phyloP scores from a whole-genome alignment of 352 stramenopile species.

The Phytopythium litorale region DNA sequence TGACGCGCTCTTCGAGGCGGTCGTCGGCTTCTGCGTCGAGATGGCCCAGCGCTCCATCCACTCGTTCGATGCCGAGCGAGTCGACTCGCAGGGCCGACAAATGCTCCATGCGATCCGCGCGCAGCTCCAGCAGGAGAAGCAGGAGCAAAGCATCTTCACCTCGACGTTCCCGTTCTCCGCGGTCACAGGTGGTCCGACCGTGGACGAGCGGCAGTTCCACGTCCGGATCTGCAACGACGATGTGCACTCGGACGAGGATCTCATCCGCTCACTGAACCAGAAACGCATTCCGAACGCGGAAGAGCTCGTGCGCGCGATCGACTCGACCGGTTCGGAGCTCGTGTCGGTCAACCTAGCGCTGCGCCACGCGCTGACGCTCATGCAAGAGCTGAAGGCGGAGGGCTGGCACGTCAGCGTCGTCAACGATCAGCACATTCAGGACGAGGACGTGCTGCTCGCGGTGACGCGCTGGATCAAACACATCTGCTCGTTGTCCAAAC shows the following conservation, averaged over 20 bases:
- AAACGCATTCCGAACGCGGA: conserved; percentile 61
- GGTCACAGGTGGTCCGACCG: conserved; percentile 7
- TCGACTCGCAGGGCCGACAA: conserved; percentile 44
- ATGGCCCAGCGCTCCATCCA: conserved; percentile 74
- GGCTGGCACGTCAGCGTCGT: conserved; percentile 85
- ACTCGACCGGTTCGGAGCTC: conserved; percentile 72
- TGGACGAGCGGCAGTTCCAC: conserved; percentile 70
- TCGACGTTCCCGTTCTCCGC: conserved; percentile 1
- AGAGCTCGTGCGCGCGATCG: conserved; percentile 64
- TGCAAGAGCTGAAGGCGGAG: conserved; percentile 74
- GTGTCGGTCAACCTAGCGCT: conserved; percentile 49
- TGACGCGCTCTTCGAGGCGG: conserved; percentile 59
- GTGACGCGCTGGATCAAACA: conserved; percentile 77
- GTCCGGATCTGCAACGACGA: conserved; percentile 98
- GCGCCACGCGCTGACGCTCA: conserved; percentile 59
- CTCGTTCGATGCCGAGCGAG: conserved; percentile 56
- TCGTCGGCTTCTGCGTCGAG: conserved; percentile 67
- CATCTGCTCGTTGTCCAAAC: conserved; percentile 53
- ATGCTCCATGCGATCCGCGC: conserved; percentile 25
- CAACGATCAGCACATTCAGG: conserved; percentile 59
- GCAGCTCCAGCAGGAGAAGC: conserved; percentile 18
- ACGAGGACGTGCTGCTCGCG: conserved; percentile 61
- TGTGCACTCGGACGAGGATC: conserved; percentile 97
- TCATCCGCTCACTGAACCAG: conserved; percentile 89
- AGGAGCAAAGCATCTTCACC: conserved; percentile 6